Percentiles rank a stretch among this genome's conserved stretches.
These are phyloP conservation scores for Agrocybe praecox DNA, from an alignment of 768 basidiomycete species.

Conservation along the genomic window DNA sequence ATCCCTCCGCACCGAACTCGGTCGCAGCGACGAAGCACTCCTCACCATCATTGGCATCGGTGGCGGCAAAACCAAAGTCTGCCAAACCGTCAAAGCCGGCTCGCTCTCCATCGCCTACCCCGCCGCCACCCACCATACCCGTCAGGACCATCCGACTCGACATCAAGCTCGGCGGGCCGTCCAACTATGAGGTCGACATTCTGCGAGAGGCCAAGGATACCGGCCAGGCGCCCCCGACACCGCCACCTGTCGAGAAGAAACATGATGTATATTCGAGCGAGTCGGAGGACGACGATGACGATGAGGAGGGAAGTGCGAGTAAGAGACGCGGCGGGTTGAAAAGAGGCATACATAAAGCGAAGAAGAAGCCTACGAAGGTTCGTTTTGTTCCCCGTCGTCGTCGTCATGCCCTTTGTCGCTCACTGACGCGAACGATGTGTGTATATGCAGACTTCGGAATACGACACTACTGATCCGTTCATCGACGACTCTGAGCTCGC, in stretches of 20 bases:
- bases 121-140: constrained; percentile 55
- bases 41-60: too few relatives aligned
- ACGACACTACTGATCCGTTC: constrained; percentile 91
- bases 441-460: constrained; percentile 70
- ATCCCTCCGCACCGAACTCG: constrained; percentile 9
- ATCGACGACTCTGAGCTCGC: constrained; percentile 97
- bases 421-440: too few relatives aligned
- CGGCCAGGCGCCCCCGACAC: constrained; percentile 66
- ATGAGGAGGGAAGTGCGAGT: constrained; percentile 27
- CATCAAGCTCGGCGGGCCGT: constrained; percentile 71
- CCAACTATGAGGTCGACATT: constrained; percentile 77
- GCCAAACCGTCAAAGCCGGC: constrained; percentile 26
- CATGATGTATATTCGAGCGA: constrained; percentile 49
- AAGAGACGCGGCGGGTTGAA: constrained; percentile 1
- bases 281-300: constrained; percentile 53
- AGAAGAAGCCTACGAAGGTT: constrained; percentile 40
- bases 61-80: constrained; percentile 31
- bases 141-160: constrained; percentile 68
- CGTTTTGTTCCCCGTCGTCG: neutral
- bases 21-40: constrained; percentile 23
- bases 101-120: constrained; percentile 50
- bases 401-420: constrained; percentile 14
- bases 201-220: constrained; percentile 56
- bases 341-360: constrained; percentile 10
- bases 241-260: constrained; percentile 43